phyloP scores from a whole-genome alignment of 345 rosid genomes.

The Citrus sp. region DNA sequence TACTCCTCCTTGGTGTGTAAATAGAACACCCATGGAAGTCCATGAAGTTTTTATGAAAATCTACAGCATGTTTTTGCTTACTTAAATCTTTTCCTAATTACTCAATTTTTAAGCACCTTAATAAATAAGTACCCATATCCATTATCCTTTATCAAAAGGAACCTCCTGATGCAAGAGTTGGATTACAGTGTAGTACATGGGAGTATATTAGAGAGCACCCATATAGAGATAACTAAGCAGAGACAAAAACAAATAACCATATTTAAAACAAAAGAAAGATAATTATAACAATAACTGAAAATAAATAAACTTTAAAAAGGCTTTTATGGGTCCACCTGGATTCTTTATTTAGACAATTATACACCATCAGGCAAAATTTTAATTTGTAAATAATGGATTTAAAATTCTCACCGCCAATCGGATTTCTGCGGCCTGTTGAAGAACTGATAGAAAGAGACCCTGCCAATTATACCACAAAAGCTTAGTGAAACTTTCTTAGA shows the following conservation, averaged over 20 bases:
- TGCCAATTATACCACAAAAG: constrained; percentile 33
- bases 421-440: constrained; percentile 76
- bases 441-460: constrained; percentile 73
- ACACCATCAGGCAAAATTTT: not conserved
- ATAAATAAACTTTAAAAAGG: not conserved
- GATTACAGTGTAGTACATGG: not conserved
- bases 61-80: not conserved
- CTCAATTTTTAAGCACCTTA: not conserved
- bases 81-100: not conserved
- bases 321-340: not conserved
- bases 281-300: not conserved
- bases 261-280: not conserved
- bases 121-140: not conserved
- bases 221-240: not conserved
- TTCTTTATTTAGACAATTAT: not conserved
- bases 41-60: not conserved
- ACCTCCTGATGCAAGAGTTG: not conserved
- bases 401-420: constrained; percentile 62
- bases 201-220: not conserved
- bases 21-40: not conserved
- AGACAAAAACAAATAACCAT: not conserved
- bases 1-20: not conserved
- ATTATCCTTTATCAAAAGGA: not conserved
- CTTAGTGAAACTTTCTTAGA: not conserved
- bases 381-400: constrained; percentile 3